These are phyloP conservation scores for Aquanectria penicillioides DNA, from an alignment of 2,329 filamentous ascomycete species.

Conservation along the genomic window DNA sequence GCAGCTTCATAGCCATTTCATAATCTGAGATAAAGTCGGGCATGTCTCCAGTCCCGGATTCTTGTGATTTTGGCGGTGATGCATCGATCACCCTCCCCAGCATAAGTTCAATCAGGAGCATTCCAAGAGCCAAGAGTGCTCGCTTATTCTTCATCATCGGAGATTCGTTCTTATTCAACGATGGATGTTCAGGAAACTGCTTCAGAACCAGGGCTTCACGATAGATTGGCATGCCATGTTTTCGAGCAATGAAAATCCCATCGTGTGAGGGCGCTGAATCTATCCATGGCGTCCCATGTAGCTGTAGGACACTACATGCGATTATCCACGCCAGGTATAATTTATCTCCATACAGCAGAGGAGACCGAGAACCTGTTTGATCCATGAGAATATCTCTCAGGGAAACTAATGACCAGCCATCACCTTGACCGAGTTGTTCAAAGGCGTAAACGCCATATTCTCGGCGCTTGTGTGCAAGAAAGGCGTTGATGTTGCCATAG, in stretches of 20 bases:
- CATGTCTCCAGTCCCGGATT: neutral
- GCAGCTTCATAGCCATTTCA: neutral
- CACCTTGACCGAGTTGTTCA: neutral
- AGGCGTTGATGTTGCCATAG: neutral
- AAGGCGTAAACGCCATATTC: neutral
- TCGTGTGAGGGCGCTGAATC: neutral
- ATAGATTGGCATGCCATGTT: neutral
- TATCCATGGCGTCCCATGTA: neutral
- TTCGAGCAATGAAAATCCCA: neutral
- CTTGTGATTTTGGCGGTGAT: neutral
- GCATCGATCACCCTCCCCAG: neutral
- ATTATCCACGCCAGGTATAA: neutral
- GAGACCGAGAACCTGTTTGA: neutral
- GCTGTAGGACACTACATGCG: neutral
- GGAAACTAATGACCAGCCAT: neutral
- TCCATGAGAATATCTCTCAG: neutral
- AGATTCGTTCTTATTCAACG: neutral
- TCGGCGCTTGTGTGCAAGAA: neutral
- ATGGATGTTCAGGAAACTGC: neutral
- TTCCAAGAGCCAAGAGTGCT: neutral
- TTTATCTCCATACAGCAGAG: neutral
- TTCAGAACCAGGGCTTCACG: neutral
- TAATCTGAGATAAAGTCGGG: neutral
- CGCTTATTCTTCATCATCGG: neutral
- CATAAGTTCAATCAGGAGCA: slow-evolving; percentile 11